Conservation (phyloP, 192 early-diverging fungal species). For the Glomus cerebriforme region DNA sequence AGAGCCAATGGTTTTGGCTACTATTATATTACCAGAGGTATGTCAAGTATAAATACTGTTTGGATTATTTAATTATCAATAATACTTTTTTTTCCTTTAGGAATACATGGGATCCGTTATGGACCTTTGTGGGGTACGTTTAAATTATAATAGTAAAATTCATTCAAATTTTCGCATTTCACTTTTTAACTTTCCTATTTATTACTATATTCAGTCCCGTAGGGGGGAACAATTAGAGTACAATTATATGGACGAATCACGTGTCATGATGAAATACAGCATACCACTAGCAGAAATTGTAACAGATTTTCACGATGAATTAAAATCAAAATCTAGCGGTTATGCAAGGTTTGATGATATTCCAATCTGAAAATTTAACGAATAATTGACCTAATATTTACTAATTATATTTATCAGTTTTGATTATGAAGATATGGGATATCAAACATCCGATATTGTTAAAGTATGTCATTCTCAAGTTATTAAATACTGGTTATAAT, state of each 20-base stretch:
- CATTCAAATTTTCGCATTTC: neutral
- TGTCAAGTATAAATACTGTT: neutral
- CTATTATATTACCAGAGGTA: conserved; percentile 85
- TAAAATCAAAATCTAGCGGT: conserved; percentile 89
- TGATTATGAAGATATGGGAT: conserved; percentile 95
- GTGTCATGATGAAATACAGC: conserved; percentile 83
- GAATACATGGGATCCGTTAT: conserved; percentile 76
- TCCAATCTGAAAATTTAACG: neutral
- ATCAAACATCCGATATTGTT: conserved; percentile 83
- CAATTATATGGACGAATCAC: conserved; percentile 81
- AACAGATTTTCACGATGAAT: conserved; percentile 92
- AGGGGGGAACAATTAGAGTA: conserved; percentile 88
- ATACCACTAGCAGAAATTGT: conserved; percentile 94
- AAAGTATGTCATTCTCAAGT: conserved; percentile 46
- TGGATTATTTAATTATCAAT: neutral
- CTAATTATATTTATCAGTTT: conserved; percentile 51
- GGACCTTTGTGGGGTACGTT: conserved; percentile 69
- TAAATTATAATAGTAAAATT: neutral
- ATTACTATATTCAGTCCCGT: conserved; percentile 48
- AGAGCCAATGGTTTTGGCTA: conserved; percentile 93
- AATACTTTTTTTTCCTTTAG: conserved; percentile 29
- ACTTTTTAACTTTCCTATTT: neutral
- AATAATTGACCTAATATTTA: neutral
- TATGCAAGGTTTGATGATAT: conserved; percentile 61
- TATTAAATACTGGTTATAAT: neutral